Evolutionary conservation across 208 protist genomes (phyloP), one percentile per base, ranked within the genome.

Genomic region (Trypanosoma cruzi): DNA sequence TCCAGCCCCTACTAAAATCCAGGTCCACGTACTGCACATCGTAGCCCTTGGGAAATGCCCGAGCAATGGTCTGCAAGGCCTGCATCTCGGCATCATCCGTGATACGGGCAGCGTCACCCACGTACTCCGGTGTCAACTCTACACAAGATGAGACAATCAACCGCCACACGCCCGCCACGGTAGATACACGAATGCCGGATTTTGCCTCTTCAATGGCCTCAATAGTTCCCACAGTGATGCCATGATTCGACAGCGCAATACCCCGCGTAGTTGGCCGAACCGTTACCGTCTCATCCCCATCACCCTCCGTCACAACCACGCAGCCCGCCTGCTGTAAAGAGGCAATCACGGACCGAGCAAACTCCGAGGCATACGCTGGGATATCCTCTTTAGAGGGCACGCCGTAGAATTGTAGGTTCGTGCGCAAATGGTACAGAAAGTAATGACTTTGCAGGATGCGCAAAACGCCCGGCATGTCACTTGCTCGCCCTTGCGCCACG

Each of bases 401-500:
- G 22, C 81, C 86, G 70, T 96, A 95, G 68, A 93, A 95, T 69
- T 86, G 80, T 20, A 86, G 65, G 49, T 94, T 91, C 6, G 80
- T 73, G 53, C 81, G 81, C 8, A 95, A 70, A 72, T 95, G 87
- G 68, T 87, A 73, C 18, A 94, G 78, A 65, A 94, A 88, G 77
- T 96, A 96, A 75, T 94, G 89, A 46, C 81, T 82, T 64, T 87
- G 73, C 44, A 96, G 73, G 37, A 95, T 80, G 29, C 88, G 85
- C 53, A 96, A 68, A 52, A 90, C 87, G 26, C 90, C 80, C 16
- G 79, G 67, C 67, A 83, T 90, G 68, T 64, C 83, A 31, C 14
- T 29, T 28, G 74, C 86, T n/a, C 83, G 79, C 7, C 82, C 76
- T 49, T 90, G 69, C 36, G 82, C 88, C 20, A 96, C 75, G 1